These are phyloP conservation scores for Guyanaporus albipodus DNA, from an alignment of 768 basidiomycete genomes.

Conservation along the genomic window DNA sequence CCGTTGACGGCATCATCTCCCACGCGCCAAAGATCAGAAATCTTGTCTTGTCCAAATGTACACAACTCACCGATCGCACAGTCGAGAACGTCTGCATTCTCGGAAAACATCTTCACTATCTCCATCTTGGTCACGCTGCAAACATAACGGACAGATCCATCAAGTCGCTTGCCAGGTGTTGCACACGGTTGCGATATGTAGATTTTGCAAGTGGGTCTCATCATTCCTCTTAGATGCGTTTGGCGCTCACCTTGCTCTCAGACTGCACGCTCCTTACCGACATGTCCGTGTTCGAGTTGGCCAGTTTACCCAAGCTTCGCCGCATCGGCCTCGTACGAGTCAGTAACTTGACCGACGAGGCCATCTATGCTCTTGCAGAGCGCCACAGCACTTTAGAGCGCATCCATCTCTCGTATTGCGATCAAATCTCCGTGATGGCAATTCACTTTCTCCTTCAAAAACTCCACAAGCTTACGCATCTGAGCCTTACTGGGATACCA, in stretches of 20 bases:
- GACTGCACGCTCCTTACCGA: conserved; percentile 88
- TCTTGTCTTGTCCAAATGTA: conserved; percentile 84
- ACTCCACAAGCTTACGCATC: conserved; percentile 87
- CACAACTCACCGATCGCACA: conserved; percentile 70
- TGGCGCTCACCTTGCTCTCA: conserved; percentile 30
- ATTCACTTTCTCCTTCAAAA: conserved; percentile 87
- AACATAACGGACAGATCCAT: conserved; percentile 91
- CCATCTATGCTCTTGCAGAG: conserved; percentile 83
- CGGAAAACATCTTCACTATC: conserved; percentile 90
- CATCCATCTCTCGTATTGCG: conserved; percentile 96
- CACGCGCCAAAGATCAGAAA: conserved; percentile 83
- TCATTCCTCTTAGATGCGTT: neutral
- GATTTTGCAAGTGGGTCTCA: conserved; percentile 90
- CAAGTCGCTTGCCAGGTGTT: conserved; percentile 74
- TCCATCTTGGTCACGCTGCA: conserved; percentile 90
- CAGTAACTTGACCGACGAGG: conserved; percentile 88
- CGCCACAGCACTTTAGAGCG: conserved; percentile 86
- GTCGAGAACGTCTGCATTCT: conserved; percentile 82
- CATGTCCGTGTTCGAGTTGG: conserved; percentile 89
- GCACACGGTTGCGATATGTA: conserved; percentile 89
- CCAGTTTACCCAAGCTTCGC: conserved; percentile 82
- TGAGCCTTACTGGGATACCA: conserved; percentile 95
- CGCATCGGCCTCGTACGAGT: conserved; percentile 95
- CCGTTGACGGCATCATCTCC: conserved; percentile 76
- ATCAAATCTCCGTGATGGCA: conserved; percentile 88